Conservation (phyloP, 495 filamentous ascomycete genomes). For the Talaromyces wortmannii region DNA sequence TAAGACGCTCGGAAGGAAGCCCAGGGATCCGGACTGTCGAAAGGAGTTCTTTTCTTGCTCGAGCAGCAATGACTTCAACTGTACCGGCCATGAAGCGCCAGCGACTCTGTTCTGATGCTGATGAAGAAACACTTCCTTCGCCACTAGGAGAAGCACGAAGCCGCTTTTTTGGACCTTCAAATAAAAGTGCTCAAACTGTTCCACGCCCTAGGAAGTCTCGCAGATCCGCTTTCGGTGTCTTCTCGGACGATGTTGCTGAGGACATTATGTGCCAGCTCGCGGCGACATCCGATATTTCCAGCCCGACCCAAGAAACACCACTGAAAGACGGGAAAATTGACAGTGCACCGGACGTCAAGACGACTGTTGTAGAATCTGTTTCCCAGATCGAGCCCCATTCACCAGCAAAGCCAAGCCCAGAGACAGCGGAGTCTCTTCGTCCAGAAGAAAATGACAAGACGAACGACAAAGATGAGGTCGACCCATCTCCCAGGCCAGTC, state of each 20-base stretch:
- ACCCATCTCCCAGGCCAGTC: conserved; percentile 5
- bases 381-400: background rate
- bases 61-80: conserved; percentile 33
- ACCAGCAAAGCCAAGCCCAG: background rate
- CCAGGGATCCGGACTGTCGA: conserved; percentile 37
- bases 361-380: background rate
- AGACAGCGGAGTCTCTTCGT: background rate
- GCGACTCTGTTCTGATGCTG: conserved; percentile 50
- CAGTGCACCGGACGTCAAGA: background rate
- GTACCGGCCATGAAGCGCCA: conserved; percentile 51
- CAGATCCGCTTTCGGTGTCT: conserved; percentile 48
- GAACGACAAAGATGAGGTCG: background rate
- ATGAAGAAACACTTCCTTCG: conserved; percentile 28
- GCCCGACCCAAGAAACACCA: conserved; percentile 20
- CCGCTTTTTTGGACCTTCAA: conserved; percentile 46
- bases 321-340: conserved; percentile 7
- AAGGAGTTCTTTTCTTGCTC: conserved; percentile 34
- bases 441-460: background rate
- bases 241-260: conserved; percentile 61
- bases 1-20: conserved; percentile 27
- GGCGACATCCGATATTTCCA: conserved; percentile 22
- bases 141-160: conserved; percentile 38
- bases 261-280: conserved; percentile 50
- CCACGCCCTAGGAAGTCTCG: conserved; percentile 38
- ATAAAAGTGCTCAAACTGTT: conserved; percentile 34